Evolutionary conservation across 306 rosid species (phyloP), one percentile per base, ranked within the genome.

Genomic region (Abrus pulchellus): DNA sequence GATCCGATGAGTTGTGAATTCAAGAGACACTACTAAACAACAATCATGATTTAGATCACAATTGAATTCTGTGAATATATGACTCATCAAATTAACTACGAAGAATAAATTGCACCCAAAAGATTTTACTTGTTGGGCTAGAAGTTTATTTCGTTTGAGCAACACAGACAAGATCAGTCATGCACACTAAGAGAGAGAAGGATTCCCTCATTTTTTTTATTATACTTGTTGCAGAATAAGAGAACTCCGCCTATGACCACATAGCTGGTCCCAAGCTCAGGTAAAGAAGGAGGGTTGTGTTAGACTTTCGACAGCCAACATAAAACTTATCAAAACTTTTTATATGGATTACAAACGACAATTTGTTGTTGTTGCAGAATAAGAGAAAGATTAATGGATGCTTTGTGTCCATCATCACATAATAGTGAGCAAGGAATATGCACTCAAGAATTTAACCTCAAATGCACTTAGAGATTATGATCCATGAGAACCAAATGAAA

Each of bases 401-500:
- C 61, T 29, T 68, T 32, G 76, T 54, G 2, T 1, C 29, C 30
- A 27, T 44, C 53, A 43, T 34, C 50, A 57, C 62, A 57, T 44
- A 45, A 53, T 7, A 9, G 54, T 34, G 56, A 64, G 53, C 20
- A 20, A 65, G 55, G 11, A 56, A n/a, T 20, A 20, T 45, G 50
- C 59, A 56, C 38, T 45, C 69, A 33, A 55, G 5, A 57, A 68
- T 33, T 57, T 5, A 33, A 79, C 53, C 28, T 62, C 34, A 7
- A 59, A 79, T 50, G 43, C 63, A 60, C 48, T 68, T 9, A 41
- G 63, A 48, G 50, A 59, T 20, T 47, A 69, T 59, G 53, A 70
- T 34, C 62, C 62, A 70, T 52, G 74, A 76, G 34, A 69, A 61
- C 57, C 77, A 76, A 28, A 10, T 30, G 78, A 33, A 56, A 11